Base-by-base conservation (phyloP, 176 grass and related monocot species). In the Paspalum vaginatum region DNA sequence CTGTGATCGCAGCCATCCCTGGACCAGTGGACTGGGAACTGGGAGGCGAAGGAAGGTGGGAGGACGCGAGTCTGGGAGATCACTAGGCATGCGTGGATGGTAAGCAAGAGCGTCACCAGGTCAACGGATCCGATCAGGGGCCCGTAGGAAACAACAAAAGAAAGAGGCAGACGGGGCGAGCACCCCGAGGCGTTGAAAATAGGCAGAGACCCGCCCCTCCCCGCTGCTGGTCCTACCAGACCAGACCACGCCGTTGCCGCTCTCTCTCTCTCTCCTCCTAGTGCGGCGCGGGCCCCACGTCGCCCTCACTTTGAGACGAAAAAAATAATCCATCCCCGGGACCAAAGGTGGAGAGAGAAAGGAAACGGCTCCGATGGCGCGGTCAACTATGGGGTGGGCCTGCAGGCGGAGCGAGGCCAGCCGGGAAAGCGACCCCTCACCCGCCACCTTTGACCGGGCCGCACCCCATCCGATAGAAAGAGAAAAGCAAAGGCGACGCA, bases 381-480 rank as follows among this genome's bases (percentile, higher is more conserved):
- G 56, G 87, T 89, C 87, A 89, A 89, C 87, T 71, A 85, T 55
- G 72, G 64, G 75, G 70, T 53, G 51, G 46, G 12, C 10, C 46
- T 57, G 55, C 55, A 57, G 55, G 55, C 11, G 43, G 44, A 70
- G 67, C 44, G 13, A 70, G 6, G 44, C 67, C 54, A 76, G 70
- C 45, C 47, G 5, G 25, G 87, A 89, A 89, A 89, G 82, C 50
- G 78, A 89, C 83, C 65, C 49, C 49, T 58, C 87, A 89, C 83
- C 87, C 8, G 58, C 32, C 72, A 72, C 72, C 83, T 89, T 78
- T 89, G 87, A 89, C 87, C 58, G 13, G 81, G 68, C 10, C n/a
- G 11, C 11, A 11, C 5, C 42, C 69, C 25, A 70, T 49, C 67
- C 67, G 0, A n/a, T n/a, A n/a, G n/a, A n/a, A n/a, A n/a, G n/a